Evolutionary conservation across 495 filamentous ascomycete species (phyloP), one percentile per base, ranked within the genome.

Genomic region (Halenospora varia): DNA sequence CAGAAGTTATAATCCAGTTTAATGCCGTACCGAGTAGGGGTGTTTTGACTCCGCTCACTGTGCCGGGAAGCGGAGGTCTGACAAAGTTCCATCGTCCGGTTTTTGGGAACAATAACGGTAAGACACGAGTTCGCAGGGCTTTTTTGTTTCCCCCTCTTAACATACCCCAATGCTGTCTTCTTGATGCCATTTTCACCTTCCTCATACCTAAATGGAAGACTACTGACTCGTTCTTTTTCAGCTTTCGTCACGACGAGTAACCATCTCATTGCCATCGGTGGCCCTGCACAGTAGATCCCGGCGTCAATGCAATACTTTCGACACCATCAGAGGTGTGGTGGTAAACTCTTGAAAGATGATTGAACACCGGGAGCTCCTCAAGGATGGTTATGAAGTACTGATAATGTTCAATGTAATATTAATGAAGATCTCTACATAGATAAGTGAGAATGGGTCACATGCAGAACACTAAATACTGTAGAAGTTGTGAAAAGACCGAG

Each of bases 1-100:
- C 29, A 13, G 29, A 35, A 35, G 29, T 35, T 35, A 35, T 35
- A 35, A 35, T 13, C 29, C 29, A 35, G 19, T 78, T 61, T 44
- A 46, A 66, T 45, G 72, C 72, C 2, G 65, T 73, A 19, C 68
- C 68, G 8, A 40, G 29, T 39, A 55, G 70, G 26, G 71, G 70
- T 24, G 57, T 63, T 10, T 61, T 75, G n/a, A 58, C 62, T 23
- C 63, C 59, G 3, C 67, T 72, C 60, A 61, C 62, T 25, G 47
- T 73, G 17, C 66, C 70, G 2, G 57, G 59, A 22, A 67, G 60
- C 6, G 66, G 57, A 10, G 65, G 73, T n/a, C 45, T 70, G 29
- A 71, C 64, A 40, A 77, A 76, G 59, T 77, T 76, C 53, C 70
- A 71, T 10, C 62, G 74, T 2, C 73, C 75, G 0, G 62, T 64